Conservation (phyloP, 345 rosid genomes). For the Zanthoxylum bungeanum region DNA sequence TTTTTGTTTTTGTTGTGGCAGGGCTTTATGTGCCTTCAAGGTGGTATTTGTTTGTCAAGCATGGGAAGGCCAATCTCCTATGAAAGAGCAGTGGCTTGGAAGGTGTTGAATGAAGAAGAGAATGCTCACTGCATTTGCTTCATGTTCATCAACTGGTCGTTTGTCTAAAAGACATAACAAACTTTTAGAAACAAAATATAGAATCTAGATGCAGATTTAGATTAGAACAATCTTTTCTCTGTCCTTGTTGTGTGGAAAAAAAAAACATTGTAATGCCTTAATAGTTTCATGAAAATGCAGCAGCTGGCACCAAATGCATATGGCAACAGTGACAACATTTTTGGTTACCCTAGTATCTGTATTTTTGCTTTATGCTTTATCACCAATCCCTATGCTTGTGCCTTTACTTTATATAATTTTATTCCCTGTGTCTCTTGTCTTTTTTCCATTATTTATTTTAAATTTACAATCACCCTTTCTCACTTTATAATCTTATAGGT, state of each 20-base stretch:
- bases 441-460: not conserved
- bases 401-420: conserved; percentile 6
- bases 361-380: conserved; percentile 13
- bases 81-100: conserved; percentile 92
- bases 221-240: conserved; percentile 11
- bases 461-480: not conserved
- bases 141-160: conserved; percentile 96
- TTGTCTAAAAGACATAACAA: conserved; percentile 40
- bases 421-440: not conserved
- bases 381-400: conserved; percentile 10
- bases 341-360: conserved; percentile 12
- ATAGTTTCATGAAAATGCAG: conserved; percentile 10
- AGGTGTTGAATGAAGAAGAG: conserved; percentile 84
- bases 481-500: conserved; percentile 1
- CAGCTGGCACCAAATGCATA: conserved; percentile 8
- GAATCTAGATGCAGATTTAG: conserved; percentile 14
- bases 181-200: not conserved
- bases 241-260: conserved; percentile 16
- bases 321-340: conserved; percentile 12
- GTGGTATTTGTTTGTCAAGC: conserved; percentile 91
- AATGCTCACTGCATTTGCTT: conserved; percentile 86
- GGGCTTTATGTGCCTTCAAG: conserved; percentile 84
- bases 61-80: conserved; percentile 94
- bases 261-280: conserved; percentile 1
- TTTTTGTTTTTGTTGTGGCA: conserved; percentile 12